Evolutionary conservation across 495 filamentous ascomycete species (phyloP).

Genomic region (Gamarada debralockiae): DNA sequence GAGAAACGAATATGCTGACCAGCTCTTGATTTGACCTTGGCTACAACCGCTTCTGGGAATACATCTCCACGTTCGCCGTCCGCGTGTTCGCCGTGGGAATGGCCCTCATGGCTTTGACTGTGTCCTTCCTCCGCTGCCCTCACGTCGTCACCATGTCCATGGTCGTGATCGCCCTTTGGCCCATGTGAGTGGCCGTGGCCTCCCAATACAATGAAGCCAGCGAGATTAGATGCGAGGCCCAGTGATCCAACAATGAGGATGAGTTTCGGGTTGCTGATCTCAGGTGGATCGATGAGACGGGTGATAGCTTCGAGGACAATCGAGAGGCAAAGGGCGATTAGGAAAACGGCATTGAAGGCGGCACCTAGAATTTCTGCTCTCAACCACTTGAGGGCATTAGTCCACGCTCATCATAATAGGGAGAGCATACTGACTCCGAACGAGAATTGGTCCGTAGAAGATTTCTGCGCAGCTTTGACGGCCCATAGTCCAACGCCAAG

Average conservation of each 20-base stretch:
- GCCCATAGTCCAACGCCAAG: conserved; percentile 92
- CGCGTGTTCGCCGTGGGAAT: conserved; percentile 38
- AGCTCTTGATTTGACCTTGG: conserved; percentile 17
- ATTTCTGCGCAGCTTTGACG: conserved; percentile 78
- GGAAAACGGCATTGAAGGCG: conserved; percentile 92
- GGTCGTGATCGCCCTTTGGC: conserved; percentile 43
- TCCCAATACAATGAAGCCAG: conserved; percentile 86
- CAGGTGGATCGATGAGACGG: conserved; percentile 82
- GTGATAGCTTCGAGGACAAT: conserved; percentile 94
- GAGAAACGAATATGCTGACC: conserved; percentile 17
- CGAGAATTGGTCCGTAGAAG: conserved; percentile 81
- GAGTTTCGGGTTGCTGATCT: conserved; percentile 75
- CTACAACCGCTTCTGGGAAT: conserved; percentile 29
- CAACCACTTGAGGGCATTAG: conserved; percentile 63
- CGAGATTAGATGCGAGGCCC: conserved; percentile 83
- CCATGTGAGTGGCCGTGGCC: conserved; percentile 89
- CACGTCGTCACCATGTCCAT: conserved; percentile 34
- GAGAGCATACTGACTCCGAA: conserved; percentile 68
- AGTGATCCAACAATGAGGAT: conserved; percentile 84
- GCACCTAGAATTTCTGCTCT: conserved; percentile 97
- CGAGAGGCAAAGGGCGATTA: conserved; percentile 90
- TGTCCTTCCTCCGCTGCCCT: conserved; percentile 31
- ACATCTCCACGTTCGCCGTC: conserved; percentile 45
- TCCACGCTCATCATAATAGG: not conserved
- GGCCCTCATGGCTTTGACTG: conserved; percentile 34